These are phyloP conservation scores for Noccaea caerulescens DNA, from an alignment of 345 rosid genomes.

Conservation along the genomic window DNA sequence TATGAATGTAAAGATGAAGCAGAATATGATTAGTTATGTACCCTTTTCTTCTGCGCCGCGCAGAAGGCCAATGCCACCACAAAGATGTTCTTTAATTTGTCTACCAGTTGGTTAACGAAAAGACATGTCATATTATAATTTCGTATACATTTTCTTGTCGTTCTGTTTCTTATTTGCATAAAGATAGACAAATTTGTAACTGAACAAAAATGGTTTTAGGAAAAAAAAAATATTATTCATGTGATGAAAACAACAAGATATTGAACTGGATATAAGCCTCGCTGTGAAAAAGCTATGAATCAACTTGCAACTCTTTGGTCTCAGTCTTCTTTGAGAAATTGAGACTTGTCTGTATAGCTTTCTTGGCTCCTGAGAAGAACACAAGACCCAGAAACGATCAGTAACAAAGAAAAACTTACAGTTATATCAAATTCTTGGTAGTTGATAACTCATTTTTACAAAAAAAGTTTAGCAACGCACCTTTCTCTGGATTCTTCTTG, in stretches of 20 bases:
- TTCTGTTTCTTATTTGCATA: not conserved
- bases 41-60: too few relatives aligned
- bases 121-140: not conserved
- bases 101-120: too few relatives aligned
- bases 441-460: not conserved
- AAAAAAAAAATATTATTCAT: too few relatives aligned
- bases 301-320: slow-evolving; percentile 49
- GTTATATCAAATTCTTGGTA: not conserved
- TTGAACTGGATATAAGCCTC: not conserved
- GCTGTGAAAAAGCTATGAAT: slow-evolving; percentile 26
- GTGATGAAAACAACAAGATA: slow-evolving; percentile 13
- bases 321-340: slow-evolving; percentile 55
- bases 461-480: slow-evolving; percentile 33
- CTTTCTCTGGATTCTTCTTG: slow-evolving; percentile 51
- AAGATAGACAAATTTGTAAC: not conserved
- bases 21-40: too few relatives aligned
- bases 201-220: not conserved
- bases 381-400: slow-evolving; percentile 5
- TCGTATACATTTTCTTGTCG: not conserved
- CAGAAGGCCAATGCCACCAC: too few relatives aligned
- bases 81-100: too few relatives aligned
- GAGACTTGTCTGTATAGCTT: slow-evolving; percentile 67
- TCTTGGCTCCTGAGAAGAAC: slow-evolving; percentile 54
- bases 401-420: slow-evolving; percentile 21
- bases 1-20: too few relatives aligned